phyloP scores from a whole-genome alignment of 2,329 filamentous ascomycete genomes.

The Endocalyx cinctus region DNA sequence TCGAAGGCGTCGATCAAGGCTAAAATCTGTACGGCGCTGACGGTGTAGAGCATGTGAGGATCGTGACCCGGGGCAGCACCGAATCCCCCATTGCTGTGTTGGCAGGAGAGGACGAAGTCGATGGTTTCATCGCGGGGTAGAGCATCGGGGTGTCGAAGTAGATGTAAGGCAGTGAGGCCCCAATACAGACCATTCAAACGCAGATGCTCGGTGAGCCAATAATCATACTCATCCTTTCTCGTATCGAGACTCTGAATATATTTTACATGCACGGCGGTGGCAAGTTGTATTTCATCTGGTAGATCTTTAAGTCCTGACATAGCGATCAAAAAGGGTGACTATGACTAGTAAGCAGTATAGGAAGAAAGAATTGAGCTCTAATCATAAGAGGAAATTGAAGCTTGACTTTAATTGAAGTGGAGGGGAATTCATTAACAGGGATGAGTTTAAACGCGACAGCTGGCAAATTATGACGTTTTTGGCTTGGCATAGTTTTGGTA shows the following conservation, averaged over 20 bases:
- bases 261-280: constrained; percentile 65
- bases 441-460: too few relatives aligned
- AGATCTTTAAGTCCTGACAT: constrained; percentile 33
- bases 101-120: constrained; percentile 91
- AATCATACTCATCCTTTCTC: constrained; percentile 90
- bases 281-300: constrained; percentile 40
- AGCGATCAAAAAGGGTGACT: too few relatives aligned
- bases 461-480: too few relatives aligned
- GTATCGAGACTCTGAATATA: constrained; percentile 93
- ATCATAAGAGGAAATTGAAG: too few relatives aligned
- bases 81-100: constrained; percentile 85
- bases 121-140: constrained; percentile 78
- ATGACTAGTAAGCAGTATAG: too few relatives aligned
- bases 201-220: constrained; percentile 96
- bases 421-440: too few relatives aligned
- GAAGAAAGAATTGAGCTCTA: too few relatives aligned
- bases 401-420: too few relatives aligned
- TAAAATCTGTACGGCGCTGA: constrained; percentile 90
- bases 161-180: constrained; percentile 84
- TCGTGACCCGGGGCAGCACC: constrained; percentile 92
- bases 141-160: constrained; percentile 75
- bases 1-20: constrained; percentile 80
- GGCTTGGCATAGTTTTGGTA: too few relatives aligned
- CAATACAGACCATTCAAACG: constrained; percentile 95
- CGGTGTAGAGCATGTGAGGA: constrained; percentile 92